These are phyloP conservation scores for Cokeromyces recurvatus DNA, from an alignment of 371 early-diverging fungal species.

Conservation along the genomic window DNA sequence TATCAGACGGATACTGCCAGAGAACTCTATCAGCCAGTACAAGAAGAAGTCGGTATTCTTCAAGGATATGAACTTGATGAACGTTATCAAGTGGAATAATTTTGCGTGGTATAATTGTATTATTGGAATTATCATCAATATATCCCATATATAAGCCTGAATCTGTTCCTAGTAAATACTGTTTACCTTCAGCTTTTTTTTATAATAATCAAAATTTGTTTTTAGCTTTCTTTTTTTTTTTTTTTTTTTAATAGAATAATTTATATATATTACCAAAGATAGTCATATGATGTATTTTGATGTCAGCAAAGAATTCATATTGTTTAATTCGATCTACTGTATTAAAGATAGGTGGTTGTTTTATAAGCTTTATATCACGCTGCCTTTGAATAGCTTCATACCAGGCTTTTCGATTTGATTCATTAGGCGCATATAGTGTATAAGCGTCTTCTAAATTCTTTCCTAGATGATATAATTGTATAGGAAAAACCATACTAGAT, in stretches of 20 bases:
- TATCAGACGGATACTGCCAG: conserved; percentile 37
- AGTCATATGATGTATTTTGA: conserved; percentile 31
- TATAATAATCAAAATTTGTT: background rate
- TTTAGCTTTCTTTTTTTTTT: background rate
- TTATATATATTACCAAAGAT: conserved; percentile 43
- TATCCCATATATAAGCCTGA: conserved; percentile 35
- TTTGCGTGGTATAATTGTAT: conserved; percentile 27
- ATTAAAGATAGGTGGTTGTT: conserved; percentile 58
- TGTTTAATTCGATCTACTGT: conserved; percentile 32
- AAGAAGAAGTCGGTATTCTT: conserved; percentile 28
- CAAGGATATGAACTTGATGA: conserved; percentile 38
- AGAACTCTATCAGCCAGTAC: conserved; percentile 32
- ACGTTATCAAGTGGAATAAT: conserved; percentile 26
- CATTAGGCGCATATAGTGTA: conserved; percentile 69
- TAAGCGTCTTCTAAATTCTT: conserved; percentile 48
- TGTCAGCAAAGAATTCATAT: conserved; percentile 24
- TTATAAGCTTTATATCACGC: conserved; percentile 48
- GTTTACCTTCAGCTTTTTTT: conserved; percentile 24
- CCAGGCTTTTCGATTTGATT: conserved; percentile 78
- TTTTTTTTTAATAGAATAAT: no score
- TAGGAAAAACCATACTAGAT: conserved; percentile 42
- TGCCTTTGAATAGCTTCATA: conserved; percentile 74
- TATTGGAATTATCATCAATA: conserved; percentile 4
- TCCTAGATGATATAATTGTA: conserved; percentile 77
- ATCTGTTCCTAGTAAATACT: conserved; percentile 37